phyloP scores from a whole-genome alignment of 148 eudicot species.

The Camellia lanceoleosa region DNA sequence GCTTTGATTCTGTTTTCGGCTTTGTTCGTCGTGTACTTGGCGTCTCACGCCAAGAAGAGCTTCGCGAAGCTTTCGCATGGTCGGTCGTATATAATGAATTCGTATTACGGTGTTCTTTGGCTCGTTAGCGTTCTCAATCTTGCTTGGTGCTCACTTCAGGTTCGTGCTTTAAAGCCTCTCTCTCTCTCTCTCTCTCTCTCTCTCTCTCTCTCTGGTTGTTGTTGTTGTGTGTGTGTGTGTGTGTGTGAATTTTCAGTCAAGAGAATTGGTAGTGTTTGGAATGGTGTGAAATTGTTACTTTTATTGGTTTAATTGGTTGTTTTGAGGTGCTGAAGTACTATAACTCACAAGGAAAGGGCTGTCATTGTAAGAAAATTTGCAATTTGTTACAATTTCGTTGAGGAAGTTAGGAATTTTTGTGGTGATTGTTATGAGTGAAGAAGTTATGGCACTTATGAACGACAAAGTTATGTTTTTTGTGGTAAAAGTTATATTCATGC shows the following conservation, averaged over 20 bases:
- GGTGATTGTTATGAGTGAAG: too few species aligned
- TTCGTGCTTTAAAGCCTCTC: constrained; percentile 4
- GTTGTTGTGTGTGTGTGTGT: background rate
- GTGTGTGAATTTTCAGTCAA: background rate
- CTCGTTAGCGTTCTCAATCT: constrained; percentile 65
- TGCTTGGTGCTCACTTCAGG: constrained; percentile 80
- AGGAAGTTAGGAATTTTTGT: too few species aligned
- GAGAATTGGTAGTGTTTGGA: background rate
- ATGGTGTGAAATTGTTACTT: background rate
- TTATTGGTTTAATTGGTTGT: background rate
- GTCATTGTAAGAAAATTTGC: too few species aligned
- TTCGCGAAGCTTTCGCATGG: constrained; percentile 51
- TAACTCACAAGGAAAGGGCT: background rate
- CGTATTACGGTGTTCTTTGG: constrained; percentile 67
- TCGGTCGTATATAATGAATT: constrained; percentile 52
- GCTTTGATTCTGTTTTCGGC: constrained; percentile 49
- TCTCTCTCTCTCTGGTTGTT: too few species aligned
- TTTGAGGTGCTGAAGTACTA: background rate
- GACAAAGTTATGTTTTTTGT: too few species aligned
- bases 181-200: too few species aligned
- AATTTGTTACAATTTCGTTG: too few species aligned
- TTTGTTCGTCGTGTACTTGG: constrained; percentile 52
- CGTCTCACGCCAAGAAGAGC: constrained; percentile 55
- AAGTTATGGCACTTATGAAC: too few species aligned
- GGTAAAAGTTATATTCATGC: too few species aligned